Evolutionary conservation across 805 yeast genomes (phyloP).

Genomic region (Kodamaea lidongshanica): DNA sequence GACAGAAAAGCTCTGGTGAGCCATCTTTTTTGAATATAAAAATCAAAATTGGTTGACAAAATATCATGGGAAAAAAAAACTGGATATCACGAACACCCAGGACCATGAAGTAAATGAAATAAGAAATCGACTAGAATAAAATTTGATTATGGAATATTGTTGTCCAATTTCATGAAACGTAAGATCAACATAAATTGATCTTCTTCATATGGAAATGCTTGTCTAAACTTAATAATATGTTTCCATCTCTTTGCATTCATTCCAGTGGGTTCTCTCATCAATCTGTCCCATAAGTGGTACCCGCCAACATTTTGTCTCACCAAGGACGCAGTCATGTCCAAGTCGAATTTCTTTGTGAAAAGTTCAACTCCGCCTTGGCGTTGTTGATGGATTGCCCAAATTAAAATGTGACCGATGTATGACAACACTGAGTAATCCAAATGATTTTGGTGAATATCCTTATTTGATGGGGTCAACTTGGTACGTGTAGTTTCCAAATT

Average conservation of each 20-base stretch:
- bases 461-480: slow-evolving; percentile 29
- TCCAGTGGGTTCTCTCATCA: slow-evolving; percentile 23
- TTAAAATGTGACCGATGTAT: slow-evolving; percentile 32
- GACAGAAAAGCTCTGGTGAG: too few species aligned
- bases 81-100: too few species aligned
- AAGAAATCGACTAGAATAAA: not conserved
- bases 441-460: slow-evolving; percentile 27
- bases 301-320: slow-evolving; percentile 30
- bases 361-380: slow-evolving; percentile 8
- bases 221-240: slow-evolving; percentile 33
- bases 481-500: slow-evolving; percentile 29
- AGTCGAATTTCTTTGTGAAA: slow-evolving; percentile 15
- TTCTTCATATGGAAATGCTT: slow-evolving; percentile 31
- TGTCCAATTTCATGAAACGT: slow-evolving; percentile 28
- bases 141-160: slow-evolving; percentile 12
- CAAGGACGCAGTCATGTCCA: slow-evolving; percentile 13
- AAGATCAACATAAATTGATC: slow-evolving; percentile 35
- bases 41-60: too few species aligned
- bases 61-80: too few species aligned
- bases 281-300: slow-evolving; percentile 35
- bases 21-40: too few species aligned
- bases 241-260: slow-evolving; percentile 39
- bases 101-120: too few species aligned
- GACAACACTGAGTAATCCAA: slow-evolving; percentile 35
- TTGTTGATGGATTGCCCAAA: slow-evolving; percentile 31